Evolutionary conservation across 331 rosid genomes (phyloP).

Genomic region (Cucumis variabilis): DNA sequence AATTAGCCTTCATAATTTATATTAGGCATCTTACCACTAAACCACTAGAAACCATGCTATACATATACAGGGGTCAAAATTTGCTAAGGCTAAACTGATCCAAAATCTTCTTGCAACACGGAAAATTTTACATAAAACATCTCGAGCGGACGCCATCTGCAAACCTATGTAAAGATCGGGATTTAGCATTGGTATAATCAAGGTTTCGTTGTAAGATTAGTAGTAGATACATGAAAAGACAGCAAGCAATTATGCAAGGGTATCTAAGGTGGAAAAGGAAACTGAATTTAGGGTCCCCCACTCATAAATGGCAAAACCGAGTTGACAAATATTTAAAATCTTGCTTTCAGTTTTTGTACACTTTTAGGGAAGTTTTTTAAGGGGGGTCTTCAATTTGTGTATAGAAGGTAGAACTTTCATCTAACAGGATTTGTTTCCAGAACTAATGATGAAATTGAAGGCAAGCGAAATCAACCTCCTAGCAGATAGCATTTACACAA

Average conservation of each 20-base stretch:
- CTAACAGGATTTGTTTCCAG: not conserved
- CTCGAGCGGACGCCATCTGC: not conserved
- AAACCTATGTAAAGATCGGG: not conserved
- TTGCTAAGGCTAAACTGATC: not conserved
- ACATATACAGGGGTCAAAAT: slow-evolving; percentile 13
- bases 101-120: not conserved
- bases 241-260: not conserved
- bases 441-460: not conserved
- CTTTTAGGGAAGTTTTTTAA: no score
- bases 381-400: no score
- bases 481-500: not conserved
- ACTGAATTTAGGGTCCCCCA: no score
- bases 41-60: not conserved
- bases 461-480: not conserved
- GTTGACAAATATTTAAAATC: no score
- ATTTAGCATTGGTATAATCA: slow-evolving; percentile 6
- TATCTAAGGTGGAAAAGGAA: not conserved
- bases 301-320: not conserved
- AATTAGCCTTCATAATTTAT: not conserved
- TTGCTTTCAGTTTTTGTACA: no score
- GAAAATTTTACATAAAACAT: not conserved
- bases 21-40: not conserved
- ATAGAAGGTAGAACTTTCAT: not conserved
- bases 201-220: not conserved
- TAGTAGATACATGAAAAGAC: not conserved